Conservation (phyloP, 2,329 filamentous ascomycete genomes). For the Fusarium phyllophilum region DNA sequence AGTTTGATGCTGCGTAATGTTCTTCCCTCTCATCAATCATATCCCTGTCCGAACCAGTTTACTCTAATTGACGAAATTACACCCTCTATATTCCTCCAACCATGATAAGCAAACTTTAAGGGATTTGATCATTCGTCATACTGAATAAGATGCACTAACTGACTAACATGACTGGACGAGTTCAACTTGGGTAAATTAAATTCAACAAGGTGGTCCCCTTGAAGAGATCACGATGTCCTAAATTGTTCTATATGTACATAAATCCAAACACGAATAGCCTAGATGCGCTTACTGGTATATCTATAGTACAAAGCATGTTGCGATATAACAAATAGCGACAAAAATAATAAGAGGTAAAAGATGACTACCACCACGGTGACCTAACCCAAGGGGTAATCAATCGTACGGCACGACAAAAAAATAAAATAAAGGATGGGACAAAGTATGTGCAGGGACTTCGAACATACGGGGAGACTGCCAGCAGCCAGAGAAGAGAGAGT, state of each 20-base stretch:
- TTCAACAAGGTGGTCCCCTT: neutral
- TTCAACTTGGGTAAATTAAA: neutral
- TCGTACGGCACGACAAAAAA: neutral
- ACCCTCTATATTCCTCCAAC: neutral
- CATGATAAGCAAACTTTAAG: neutral
- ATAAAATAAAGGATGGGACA: neutral
- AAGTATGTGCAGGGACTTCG: conserved; percentile 2
- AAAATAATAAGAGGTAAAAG: neutral
- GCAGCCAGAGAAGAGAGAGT: conserved; percentile 18
- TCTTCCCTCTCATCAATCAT: neutral
- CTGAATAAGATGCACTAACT: neutral
- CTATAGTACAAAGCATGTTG: conserved; percentile 25
- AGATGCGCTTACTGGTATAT: conserved; percentile 37
- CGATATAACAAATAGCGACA: neutral
- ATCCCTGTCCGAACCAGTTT: neutral
- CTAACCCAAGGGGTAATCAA: neutral
- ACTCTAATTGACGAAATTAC: neutral
- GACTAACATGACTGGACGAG: neutral
- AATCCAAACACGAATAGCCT: conserved; percentile 10
- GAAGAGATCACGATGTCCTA: conserved; percentile 1
- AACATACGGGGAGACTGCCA: conserved; percentile 20
- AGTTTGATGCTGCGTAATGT: neutral
- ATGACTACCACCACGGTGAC: neutral
- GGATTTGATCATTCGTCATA: neutral
- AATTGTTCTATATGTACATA: conserved; percentile 32